A percentile compares a stretch with the other conserved stretches of the same genome.
These are phyloP conservation scores for Hirschioporus abietinus DNA, from an alignment of 768 basidiomycete species.

Conservation along the genomic window DNA sequence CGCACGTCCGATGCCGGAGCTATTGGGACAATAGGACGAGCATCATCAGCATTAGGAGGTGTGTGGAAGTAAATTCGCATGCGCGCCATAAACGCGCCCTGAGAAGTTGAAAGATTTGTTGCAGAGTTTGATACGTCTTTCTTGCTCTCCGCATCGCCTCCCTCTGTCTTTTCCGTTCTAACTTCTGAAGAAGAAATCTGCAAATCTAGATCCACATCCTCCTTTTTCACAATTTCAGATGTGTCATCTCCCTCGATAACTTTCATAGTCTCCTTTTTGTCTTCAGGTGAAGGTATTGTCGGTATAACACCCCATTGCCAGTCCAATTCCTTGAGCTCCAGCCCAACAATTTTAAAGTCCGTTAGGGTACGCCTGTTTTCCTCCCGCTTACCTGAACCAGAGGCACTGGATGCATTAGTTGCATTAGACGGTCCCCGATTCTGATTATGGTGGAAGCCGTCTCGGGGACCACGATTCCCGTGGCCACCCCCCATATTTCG, in stretches of 20 bases:
- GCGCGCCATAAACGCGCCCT: slow-evolving; percentile 39
- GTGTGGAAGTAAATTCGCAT: slow-evolving; percentile 92
- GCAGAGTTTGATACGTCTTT: not conserved
- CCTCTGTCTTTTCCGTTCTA: not conserved
- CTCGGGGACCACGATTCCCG: slow-evolving; percentile 31
- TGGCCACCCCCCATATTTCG: slow-evolving; percentile 29
- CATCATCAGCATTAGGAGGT: slow-evolving; percentile 77
- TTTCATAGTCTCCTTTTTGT: slow-evolving; percentile 18
- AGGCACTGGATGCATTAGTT: not conserved
- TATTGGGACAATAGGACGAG: slow-evolving; percentile 64
- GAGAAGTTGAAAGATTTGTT: not conserved
- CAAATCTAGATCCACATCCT: slow-evolving; percentile 9
- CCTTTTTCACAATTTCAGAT: slow-evolving; percentile 24
- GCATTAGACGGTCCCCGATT: slow-evolving; percentile 12
- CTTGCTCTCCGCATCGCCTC: not conserved
- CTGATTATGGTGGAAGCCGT: slow-evolving; percentile 28
- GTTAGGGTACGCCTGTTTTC: slow-evolving; percentile 90
- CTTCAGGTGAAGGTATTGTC: slow-evolving; percentile 21
- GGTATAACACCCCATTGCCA: slow-evolving; percentile 84
- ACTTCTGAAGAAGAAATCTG: slow-evolving; percentile 1
- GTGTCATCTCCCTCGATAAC: slow-evolving; percentile 27
- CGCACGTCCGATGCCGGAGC: slow-evolving; percentile 51
- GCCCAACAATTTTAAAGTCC: slow-evolving; percentile 94
- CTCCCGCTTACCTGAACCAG: slow-evolving; percentile 64
- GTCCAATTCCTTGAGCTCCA: slow-evolving; percentile 73